phyloP scores from a whole-genome alignment of 805 yeast genomes.

The Kuraishia piskuri region DNA sequence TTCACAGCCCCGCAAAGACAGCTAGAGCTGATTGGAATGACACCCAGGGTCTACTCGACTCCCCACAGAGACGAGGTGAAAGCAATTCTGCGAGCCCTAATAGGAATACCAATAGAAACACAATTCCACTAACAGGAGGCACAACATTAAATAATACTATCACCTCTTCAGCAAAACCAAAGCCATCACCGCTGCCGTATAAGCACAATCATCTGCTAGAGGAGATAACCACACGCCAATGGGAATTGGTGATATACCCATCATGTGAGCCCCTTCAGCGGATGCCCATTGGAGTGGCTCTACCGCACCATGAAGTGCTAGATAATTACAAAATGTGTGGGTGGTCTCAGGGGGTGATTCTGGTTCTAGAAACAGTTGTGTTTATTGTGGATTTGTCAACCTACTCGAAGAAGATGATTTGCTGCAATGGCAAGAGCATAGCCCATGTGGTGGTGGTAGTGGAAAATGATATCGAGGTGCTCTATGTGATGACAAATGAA shows the following conservation, averaged over 20 bases:
- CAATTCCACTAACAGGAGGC: not conserved
- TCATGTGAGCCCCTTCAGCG: not conserved
- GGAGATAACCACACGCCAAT: not conserved
- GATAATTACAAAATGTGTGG: not conserved
- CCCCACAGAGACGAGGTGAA: not conserved
- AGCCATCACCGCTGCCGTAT: not conserved
- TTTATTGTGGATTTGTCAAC: not conserved
- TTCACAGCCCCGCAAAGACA: not conserved
- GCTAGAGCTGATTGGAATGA: not conserved
- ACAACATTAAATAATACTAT: not conserved
- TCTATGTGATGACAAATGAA: not conserved
- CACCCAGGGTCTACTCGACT: not conserved
- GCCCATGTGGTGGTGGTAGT: not conserved
- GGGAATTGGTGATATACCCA: not conserved
- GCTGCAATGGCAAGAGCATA: not conserved
- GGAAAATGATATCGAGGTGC: not conserved
- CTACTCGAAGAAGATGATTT: not conserved
- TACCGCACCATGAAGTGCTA: not conserved
- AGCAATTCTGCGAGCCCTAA: not conserved
- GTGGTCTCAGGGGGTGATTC: not conserved
- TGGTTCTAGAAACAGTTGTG: not conserved
- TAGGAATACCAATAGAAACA: not conserved
- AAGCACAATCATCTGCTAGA: not conserved
- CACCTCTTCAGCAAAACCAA: not conserved
- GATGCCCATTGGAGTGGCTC: not conserved